Evolutionary conservation across 2,329 filamentous ascomycete genomes (phyloP), one percentile per base, ranked within the genome.

Genomic region (Neophaeococcomyces mojaviensis): DNA sequence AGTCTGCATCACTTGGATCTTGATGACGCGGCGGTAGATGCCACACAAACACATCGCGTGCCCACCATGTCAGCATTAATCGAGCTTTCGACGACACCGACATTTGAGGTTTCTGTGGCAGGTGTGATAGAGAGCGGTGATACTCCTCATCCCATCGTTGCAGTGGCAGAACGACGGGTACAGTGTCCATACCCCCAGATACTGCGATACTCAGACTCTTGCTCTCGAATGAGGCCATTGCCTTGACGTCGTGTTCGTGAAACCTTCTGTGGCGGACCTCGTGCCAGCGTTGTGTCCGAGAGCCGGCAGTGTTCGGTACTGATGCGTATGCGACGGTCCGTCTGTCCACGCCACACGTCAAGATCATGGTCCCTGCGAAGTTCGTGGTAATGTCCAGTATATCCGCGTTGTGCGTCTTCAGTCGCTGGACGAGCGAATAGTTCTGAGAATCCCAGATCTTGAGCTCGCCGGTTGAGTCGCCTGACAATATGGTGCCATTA

Each of bases 361-460:
- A 76, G 16, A 98, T 85, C 16, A 82, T 80, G 16, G 79, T 79
- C 13, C 90, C 90, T 60, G 95, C 86, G 4, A 77, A 74, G 59
- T 84, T 94, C 24, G 82, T 78, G 2, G 87, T 82, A n/a, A 98
- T 73, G 61, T 89, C 90, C 49, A 98, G 73, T 3, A 95, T 83
- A 66, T 98, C 92, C 36, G 90, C 87, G 55, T 87, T 82, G 61
- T 98, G 92, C 20, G 84, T 82, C 59, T 88, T 82, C 45, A 98
- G 79, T 41, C 89, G 78, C 61, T 98, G 92, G 30, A 81, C 76
- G 57, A 95, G 80, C 3, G 88, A 89, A 64, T 90, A 95, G 44
- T 87, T 94, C 68, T 86, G 89, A 46, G 88, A 87, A 61, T 94
- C 88, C 84, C 89, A 98, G 61, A 97, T 86, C 54, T 87, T 82